These are phyloP conservation scores for Ceriops decandra DNA, from an alignment of 345 rosid genomes.

Conservation along the genomic window DNA sequence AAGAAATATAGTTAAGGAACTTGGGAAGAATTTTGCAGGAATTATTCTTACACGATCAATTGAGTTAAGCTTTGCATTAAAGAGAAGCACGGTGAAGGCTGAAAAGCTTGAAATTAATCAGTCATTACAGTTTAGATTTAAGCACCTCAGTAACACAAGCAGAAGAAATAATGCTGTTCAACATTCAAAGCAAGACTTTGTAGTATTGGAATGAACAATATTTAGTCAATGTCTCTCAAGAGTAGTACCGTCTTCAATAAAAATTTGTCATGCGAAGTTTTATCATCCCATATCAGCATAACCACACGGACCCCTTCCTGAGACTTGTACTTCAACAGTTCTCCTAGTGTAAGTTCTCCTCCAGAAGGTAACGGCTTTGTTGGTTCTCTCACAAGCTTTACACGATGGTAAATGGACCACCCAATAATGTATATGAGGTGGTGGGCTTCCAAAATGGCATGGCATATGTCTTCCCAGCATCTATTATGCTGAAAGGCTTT, in stretches of 20 bases:
- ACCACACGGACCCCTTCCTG: conserved; percentile 68
- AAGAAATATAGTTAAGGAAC: background rate
- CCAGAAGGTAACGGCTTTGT: conserved; percentile 47
- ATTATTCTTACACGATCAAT: background rate
- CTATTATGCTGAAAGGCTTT: conserved; percentile 43
- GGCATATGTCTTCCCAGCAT: conserved; percentile 78
- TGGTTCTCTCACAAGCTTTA: conserved; percentile 65
- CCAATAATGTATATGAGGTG: conserved; percentile 58
- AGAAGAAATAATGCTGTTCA: background rate
- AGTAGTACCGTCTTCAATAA: conserved; percentile 50
- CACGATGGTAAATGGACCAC: conserved; percentile 58
- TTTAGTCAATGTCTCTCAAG: background rate
- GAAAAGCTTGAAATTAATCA: no score
- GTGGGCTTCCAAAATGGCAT: conserved; percentile 61
- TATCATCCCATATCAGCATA: conserved; percentile 67
- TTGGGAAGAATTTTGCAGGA: background rate
- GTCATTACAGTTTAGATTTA: no score
- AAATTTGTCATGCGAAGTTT: conserved; percentile 64
- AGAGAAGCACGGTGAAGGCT: no score
- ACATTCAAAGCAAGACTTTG: background rate
- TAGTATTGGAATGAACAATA: background rate
- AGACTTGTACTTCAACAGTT: conserved; percentile 59
- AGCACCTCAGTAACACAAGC: no score
- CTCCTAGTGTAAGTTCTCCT: conserved; percentile 59
- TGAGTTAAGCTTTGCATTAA: no score